These are phyloP conservation scores for Thelonectria rubi DNA, from an alignment of 2,329 filamentous ascomycete genomes.

Conservation along the genomic window DNA sequence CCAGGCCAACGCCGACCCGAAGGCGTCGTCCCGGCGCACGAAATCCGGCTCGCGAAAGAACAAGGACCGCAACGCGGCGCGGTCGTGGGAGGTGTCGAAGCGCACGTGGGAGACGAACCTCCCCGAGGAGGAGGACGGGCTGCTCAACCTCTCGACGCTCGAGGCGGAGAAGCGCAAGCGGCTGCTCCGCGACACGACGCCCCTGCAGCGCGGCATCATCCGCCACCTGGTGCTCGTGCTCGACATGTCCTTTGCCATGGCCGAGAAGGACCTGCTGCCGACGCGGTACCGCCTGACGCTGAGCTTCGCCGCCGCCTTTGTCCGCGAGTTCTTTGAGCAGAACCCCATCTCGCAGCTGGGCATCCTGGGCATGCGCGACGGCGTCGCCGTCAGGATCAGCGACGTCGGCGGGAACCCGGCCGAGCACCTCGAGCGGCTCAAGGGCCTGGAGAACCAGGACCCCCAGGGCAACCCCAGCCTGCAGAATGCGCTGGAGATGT, in stretches of 20 bases:
- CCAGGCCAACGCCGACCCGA: constrained; percentile 46
- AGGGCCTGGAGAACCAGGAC: constrained; percentile 71
- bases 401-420: constrained; percentile 92
- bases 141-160: constrained; percentile 78
- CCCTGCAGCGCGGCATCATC: constrained; percentile 95
- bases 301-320: constrained; percentile 85
- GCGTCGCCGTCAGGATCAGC: constrained; percentile 83
- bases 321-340: constrained; percentile 96
- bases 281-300: constrained; percentile 85
- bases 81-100: constrained; percentile 73
- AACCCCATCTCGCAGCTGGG: constrained; percentile 97
- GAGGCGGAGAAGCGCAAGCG: constrained; percentile 85
- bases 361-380: constrained; percentile 92
- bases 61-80: constrained; percentile 53
- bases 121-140: constrained; percentile 76
- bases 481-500: constrained; percentile 97
- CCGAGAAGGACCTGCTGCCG: constrained; percentile 92
- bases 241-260: constrained; percentile 93
- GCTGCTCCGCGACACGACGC: constrained; percentile 91
- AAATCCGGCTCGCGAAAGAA: constrained; percentile 44
- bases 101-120: constrained; percentile 78
- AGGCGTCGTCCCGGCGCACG: constrained; percentile 39
- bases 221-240: constrained; percentile 92
- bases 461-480: constrained; percentile 80
- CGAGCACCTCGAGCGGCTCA: constrained; percentile 83